phyloP scores from a whole-genome alignment of 1,284 basidiomycete species.

The Apiotrichum porosum region DNA sequence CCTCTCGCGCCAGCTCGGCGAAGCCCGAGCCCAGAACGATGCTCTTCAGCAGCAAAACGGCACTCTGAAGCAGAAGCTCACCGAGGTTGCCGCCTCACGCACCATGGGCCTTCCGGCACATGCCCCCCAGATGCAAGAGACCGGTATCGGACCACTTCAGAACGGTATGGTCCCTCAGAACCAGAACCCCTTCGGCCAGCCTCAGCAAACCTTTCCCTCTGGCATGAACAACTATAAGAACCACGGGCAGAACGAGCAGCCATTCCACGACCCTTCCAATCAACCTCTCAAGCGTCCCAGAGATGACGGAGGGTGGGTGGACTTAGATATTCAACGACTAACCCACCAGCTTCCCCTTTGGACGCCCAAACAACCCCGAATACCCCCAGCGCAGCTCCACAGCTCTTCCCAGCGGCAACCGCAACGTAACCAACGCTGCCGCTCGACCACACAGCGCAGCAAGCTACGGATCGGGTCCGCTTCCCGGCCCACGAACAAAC shows the following conservation, averaged over 20 bases:
- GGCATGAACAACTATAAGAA: too few relatives aligned
- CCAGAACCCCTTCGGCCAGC: neutral
- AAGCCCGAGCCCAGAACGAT: constrained; percentile 1
- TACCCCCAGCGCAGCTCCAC: neutral
- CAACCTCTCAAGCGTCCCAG: too few relatives aligned
- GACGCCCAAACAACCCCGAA: neutral
- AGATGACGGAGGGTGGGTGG: too few relatives aligned
- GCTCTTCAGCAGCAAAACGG: neutral
- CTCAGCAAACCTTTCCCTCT: neutral
- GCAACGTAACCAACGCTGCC: neutral
- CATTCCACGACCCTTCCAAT: too few relatives aligned
- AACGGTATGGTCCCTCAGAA: neutral
- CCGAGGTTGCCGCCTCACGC: neutral
- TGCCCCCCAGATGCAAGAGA: neutral
- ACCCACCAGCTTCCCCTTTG: neutral
- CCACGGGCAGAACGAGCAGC: too few relatives aligned
- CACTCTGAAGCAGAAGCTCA: neutral
- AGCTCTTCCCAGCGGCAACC: neutral
- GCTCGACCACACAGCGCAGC: neutral
- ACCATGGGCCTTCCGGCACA: neutral
- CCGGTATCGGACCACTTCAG: neutral
- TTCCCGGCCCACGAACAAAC: neutral
- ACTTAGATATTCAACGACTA: too few relatives aligned
- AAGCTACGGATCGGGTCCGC: neutral
- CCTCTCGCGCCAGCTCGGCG: neutral